These are phyloP conservation scores for Metschnikowia santaceciliae DNA, from an alignment of 805 yeast genomes.

Conservation along the genomic window DNA sequence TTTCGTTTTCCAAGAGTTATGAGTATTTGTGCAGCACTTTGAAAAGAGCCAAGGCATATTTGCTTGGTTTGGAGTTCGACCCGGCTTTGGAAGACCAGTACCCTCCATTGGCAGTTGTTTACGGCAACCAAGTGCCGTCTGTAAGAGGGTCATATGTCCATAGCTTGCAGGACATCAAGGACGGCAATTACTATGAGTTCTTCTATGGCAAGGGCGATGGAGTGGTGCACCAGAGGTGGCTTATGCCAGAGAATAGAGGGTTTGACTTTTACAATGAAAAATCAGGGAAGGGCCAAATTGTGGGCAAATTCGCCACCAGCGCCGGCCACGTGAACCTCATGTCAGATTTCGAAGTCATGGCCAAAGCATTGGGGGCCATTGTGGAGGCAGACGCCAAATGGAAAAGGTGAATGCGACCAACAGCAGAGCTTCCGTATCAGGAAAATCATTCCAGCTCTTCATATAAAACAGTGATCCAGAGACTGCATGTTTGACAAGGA, in stretches of 20 bases:
- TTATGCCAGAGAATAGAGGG: constrained; percentile 74
- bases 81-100: constrained; percentile 45
- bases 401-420: constrained; percentile 11
- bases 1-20: constrained; percentile 55
- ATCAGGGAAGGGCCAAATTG: constrained; percentile 47
- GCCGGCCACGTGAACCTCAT: constrained; percentile 78
- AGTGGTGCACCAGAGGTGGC: constrained; percentile 77
- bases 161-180: constrained; percentile 55
- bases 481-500: constrained; percentile 79
- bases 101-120: constrained; percentile 82
- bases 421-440: background rate
- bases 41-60: constrained; percentile 52
- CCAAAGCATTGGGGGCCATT: constrained; percentile 63
- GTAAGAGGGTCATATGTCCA: constrained; percentile 74
- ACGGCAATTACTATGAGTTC: constrained; percentile 72
- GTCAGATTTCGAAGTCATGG: constrained; percentile 70
- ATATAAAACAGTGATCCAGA: constrained; percentile 78
- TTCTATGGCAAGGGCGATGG: constrained; percentile 93
- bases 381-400: constrained; percentile 51
- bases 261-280: constrained; percentile 37
- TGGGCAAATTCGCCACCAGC: constrained; percentile 58
- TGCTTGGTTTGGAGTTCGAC: constrained; percentile 52
- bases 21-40: constrained; percentile 63
- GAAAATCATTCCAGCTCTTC: constrained; percentile 35
- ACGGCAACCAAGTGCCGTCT: constrained; percentile 80